These are phyloP conservation scores for Tulasnella sp. DNA, from an alignment of 768 basidiomycete genomes.

Conservation along the genomic window DNA sequence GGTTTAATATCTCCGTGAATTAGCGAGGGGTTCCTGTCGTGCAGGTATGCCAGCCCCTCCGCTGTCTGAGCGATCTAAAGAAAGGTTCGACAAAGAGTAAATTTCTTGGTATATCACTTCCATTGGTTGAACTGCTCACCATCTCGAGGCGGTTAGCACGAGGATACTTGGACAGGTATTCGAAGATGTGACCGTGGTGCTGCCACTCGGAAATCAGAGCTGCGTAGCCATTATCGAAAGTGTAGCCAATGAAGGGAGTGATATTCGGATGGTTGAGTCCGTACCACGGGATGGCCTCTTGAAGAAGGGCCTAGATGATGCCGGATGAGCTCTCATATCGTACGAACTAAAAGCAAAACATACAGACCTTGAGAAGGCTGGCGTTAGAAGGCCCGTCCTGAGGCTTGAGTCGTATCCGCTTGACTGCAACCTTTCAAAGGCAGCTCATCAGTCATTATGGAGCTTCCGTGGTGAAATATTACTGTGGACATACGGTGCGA, in stretches of 20 bases:
- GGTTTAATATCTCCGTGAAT: not conserved
- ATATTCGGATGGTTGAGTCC: not conserved
- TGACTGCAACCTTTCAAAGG: not conserved
- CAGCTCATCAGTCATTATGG: not conserved
- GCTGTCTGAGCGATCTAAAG: not conserved
- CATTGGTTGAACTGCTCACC: not conserved
- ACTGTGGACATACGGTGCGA: not conserved
- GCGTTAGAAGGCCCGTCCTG: not conserved
- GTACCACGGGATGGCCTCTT: constrained; percentile 1
- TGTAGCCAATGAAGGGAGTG: not conserved
- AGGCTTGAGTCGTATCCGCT: not conserved
- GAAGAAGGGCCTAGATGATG: not conserved
- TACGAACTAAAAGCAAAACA: not conserved
- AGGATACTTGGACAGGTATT: not conserved
- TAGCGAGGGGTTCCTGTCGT: not conserved
- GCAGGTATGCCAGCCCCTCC: not conserved
- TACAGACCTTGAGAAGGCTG: not conserved
- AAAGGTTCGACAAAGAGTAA: not conserved
- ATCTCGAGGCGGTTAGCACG: not conserved
- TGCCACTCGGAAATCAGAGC: not conserved
- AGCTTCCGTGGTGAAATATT: not conserved
- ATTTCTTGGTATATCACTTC: not conserved
- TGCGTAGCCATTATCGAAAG: not conserved
- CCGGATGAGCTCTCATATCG: not conserved
- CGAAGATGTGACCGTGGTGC: not conserved